Base-by-base conservation (phyloP, 2,329 filamentous ascomycete species). In the Monilinia fructigena region DNA sequence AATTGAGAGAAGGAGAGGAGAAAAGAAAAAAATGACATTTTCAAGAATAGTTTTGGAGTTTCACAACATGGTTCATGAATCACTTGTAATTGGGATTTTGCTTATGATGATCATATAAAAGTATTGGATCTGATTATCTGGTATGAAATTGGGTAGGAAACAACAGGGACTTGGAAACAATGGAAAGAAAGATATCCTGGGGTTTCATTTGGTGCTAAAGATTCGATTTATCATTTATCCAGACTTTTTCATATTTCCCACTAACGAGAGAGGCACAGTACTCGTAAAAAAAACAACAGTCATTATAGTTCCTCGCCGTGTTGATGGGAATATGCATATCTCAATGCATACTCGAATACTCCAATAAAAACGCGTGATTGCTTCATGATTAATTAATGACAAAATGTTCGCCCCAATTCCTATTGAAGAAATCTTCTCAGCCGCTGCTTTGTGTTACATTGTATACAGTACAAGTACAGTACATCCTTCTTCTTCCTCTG, bases 101-200 rank as follows among this genome's bases (percentile, higher is more conserved):
- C 12, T 28, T 50, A 12, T 31, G 35, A 65, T 52, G 20, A 18
- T 54, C 10, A 16, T 65, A 50, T 66, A 66, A 62, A 55, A 63
- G 26, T 54, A 55, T 48, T 50, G 20, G 56, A 20, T 50, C 45
- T 47, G 28, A 12, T 14, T 28, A 42, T 42, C 40, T 58, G 28
- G 6, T 12, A 18, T 26, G 35, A 18, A 26, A 31, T 40, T 40
- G 40, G 45, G 54, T 18, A 48, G 45, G 45, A 48, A 48, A 55
- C 31, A 42, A 42, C 11, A 16, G 16, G 45, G 45, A 47, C 45
- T 8, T 47, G 45, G 45, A n/a, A 48, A 20, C 12, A 38, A 10
- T 23, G n/a, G 42, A 45, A 48, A 18, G 56, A 28, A 7, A 48
- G 20, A 60, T 60, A 48, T 35, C 42, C 28, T 35, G 28, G 28